These are phyloP conservation scores for Omphalea diandra DNA, from an alignment of 441 rosid genomes.

Conservation along the genomic window DNA sequence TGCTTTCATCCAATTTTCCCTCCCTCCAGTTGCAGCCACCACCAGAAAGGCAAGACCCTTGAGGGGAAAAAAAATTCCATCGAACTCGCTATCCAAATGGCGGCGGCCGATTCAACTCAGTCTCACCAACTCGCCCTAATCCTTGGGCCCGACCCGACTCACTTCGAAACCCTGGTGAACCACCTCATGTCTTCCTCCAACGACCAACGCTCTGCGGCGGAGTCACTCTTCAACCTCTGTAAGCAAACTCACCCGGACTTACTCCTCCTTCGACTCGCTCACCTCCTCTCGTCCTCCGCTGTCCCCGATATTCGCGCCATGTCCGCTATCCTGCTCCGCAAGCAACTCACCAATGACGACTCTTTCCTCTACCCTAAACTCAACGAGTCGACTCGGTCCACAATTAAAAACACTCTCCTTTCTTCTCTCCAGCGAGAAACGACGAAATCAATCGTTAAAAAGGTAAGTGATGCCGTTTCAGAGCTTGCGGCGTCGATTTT, in stretches of 20 bases:
- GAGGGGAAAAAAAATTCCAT: background rate
- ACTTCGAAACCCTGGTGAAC: conserved; percentile 70
- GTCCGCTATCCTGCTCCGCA: conserved; percentile 88
- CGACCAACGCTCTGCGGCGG: conserved; percentile 87
- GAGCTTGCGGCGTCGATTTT: conserved; percentile 80
- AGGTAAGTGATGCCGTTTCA: conserved; percentile 77
- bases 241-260: conserved; percentile 76
- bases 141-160: conserved; percentile 70
- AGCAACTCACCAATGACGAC: conserved; percentile 67
- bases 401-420: conserved; percentile 60
- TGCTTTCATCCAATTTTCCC: conserved; percentile 9
- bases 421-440: conserved; percentile 68
- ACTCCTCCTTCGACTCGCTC: conserved; percentile 68
- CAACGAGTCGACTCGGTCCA: conserved; percentile 55
- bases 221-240: conserved; percentile 74
- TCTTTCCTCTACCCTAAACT: conserved; percentile 81
- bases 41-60: too few relatives aligned
- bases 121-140: conserved; percentile 55
- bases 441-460: conserved; percentile 63
- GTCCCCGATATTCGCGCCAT: conserved; percentile 71
- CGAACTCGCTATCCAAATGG: conserved; percentile 1
- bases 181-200: conserved; percentile 84
- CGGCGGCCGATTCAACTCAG: conserved; percentile 31
- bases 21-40: conserved; percentile 15
- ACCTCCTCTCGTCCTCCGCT: conserved; percentile 65